Base-by-base conservation (phyloP, 805 yeast species). In the Saccharomycopsis malanga region DNA sequence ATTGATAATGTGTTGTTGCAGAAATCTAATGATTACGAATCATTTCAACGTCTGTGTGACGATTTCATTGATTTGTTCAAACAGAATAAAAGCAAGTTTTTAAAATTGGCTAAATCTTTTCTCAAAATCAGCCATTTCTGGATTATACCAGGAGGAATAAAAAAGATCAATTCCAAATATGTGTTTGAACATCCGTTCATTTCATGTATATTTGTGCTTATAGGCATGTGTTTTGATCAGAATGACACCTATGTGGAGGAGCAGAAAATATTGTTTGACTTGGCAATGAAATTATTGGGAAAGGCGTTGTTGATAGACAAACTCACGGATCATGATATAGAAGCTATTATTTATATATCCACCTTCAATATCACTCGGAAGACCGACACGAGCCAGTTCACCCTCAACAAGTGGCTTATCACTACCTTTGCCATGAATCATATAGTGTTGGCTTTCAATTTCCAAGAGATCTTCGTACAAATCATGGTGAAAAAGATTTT, bases 131-230 rank as follows among this genome's bases (percentile, higher is more conserved):
- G 82, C 2, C 80, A 75, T 55, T 74, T 72, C 56, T 78, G 81
- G 79, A 75, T 78, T 39, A 72, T 76, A 4, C 82, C 82, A 1
- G 81, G 81, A 9, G 81, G 81, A 4, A 67, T 76, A n/a, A 72
- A 68, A 32, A 68, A 67, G 27, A 68, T 77, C 10, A 65, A 70
- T 35, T 58, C 68, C 34, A 61, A 62, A 9, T 77, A 73, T 56
- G 81, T 73, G 3, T 54, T 61, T 15, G 64, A 67, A 27, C 81
- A 77, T 58, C 74, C 79, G 3, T 76, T 77, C 50, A 76, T 74
- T 20, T 64, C 79, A 0, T 72, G 79, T 49, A 79, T 74, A 1
- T 74, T 71, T 60, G 75, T 72, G 2, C 61, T 74, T 20, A 61
- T 76, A 44, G 77, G 79, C 0, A 75, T 74, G 79, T 71, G 75